phyloP scores from a whole-genome alignment of 1,139 yeast genomes.

The Blastobotrys illinoisensis region DNA sequence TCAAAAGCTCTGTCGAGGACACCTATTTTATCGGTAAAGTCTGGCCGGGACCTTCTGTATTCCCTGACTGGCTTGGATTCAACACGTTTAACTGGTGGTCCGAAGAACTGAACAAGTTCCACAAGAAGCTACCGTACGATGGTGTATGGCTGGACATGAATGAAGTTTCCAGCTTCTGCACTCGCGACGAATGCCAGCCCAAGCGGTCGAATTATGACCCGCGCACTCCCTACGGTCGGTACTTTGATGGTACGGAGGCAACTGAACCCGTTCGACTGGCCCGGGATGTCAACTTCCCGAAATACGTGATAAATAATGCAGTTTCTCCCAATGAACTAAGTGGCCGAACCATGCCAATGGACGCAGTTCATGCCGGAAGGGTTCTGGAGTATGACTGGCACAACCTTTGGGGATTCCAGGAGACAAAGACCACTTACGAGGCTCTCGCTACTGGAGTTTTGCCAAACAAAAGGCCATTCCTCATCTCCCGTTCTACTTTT shows the following conservation, averaged over 20 bases:
- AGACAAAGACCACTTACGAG: conserved; percentile 13
- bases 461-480: conserved; percentile 19
- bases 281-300: conserved; percentile 34
- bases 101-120: conserved; percentile 26
- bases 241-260: conserved; percentile 23
- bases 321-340: conserved; percentile 26
- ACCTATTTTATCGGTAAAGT: conserved; percentile 17
- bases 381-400: conserved; percentile 31
- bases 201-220: conserved; percentile 14
- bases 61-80: conserved; percentile 34
- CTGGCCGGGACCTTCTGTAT: conserved; percentile 31
- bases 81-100: conserved; percentile 31
- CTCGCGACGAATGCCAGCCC: conserved; percentile 27
- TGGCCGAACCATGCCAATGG: conserved; percentile 31
- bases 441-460: conserved; percentile 7
- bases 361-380: conserved; percentile 35
- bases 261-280: conserved; percentile 28
- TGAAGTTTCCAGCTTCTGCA: conserved; percentile 35
- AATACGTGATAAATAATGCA: conserved; percentile 29
- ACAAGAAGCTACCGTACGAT: conserved; percentile 28
- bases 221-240: conserved; percentile 18
- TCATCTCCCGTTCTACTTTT: conserved; percentile 19
- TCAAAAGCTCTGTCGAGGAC: conserved; percentile 23
- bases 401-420: conserved; percentile 17
- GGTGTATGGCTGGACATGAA: conserved; percentile 40